Conservation (phyloP, 441 rosid genomes). For the Metrosideros polymorpha region DNA sequence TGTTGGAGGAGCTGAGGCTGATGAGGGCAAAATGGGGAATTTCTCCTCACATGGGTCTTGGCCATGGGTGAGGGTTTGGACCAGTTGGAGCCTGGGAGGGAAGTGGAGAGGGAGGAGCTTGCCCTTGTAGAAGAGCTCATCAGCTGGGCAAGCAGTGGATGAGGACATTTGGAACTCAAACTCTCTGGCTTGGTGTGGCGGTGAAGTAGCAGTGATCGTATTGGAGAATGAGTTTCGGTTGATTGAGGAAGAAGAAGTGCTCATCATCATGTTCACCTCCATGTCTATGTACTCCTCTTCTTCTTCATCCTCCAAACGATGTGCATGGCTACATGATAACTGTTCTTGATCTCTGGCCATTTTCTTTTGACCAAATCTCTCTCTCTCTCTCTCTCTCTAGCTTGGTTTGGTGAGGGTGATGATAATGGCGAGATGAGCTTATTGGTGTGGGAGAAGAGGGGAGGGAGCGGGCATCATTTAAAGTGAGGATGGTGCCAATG, state of each 20-base stretch:
- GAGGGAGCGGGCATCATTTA: constrained; percentile 46
- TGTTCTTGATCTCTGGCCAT: constrained; percentile 14
- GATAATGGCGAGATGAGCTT: constrained; percentile 24
- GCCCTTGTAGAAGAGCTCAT: constrained; percentile 90
- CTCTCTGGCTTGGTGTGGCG: constrained; percentile 53
- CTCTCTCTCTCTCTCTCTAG: constrained; percentile 3
- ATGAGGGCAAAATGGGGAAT: constrained; percentile 11
- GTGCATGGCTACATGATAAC: constrained; percentile 10
- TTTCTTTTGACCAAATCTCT: not conserved
- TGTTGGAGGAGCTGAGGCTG: constrained; percentile 19
- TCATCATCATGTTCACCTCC: constrained; percentile 31
- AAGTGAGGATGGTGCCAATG: constrained; percentile 38
- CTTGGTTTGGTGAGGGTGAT: constrained; percentile 8
- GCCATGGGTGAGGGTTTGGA: constrained; percentile 50
- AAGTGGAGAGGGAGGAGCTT: constrained; percentile 92
- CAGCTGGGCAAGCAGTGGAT: constrained; percentile 59
- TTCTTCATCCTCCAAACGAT: constrained; percentile 6
- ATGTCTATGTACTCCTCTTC: constrained; percentile 69
- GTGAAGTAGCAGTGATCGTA: constrained; percentile 12
- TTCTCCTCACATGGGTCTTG: constrained; percentile 14
- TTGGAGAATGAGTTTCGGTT: constrained; percentile 27
- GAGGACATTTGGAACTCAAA: constrained; percentile 77
- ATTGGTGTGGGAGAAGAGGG: constrained; percentile 11
- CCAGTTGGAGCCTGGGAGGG: constrained; percentile 77
- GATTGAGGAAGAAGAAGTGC: constrained; percentile 10